A percentile compares a stretch with the other conserved stretches of the same genome.
These are phyloP conservation scores for Dothiorella sarmentorum DNA, from an alignment of 2,329 filamentous ascomycete species.

Conservation along the genomic window DNA sequence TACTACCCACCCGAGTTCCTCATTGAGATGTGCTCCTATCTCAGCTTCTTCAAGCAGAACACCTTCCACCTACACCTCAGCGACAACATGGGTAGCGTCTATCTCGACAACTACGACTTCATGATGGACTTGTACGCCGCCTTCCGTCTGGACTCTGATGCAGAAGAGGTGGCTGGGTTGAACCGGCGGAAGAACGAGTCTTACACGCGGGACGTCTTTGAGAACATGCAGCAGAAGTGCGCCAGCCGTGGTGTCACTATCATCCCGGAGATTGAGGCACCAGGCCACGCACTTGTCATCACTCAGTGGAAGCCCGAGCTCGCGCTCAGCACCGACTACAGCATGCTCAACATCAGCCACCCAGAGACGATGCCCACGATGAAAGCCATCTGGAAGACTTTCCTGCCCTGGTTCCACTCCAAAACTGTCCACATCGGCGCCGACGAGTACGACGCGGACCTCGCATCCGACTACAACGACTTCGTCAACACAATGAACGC, in stretches of 20 bases:
- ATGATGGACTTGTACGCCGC: conserved; percentile 53
- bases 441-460: conserved; percentile 35
- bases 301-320: conserved; percentile 41
- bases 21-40: conserved; percentile 57
- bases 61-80: conserved; percentile 57
- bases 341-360: conserved; percentile 36
- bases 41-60: conserved; percentile 61
- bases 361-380: conserved; percentile 36
- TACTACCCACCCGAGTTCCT: conserved; percentile 56
- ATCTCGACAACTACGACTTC: conserved; percentile 44
- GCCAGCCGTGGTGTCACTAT: conserved; percentile 35
- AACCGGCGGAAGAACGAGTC: conserved; percentile 43
- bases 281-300: conserved; percentile 36
- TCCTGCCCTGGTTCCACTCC: conserved; percentile 38
- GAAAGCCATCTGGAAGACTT: conserved; percentile 37
- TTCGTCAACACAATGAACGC: conserved; percentile 37
- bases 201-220: conserved; percentile 32
- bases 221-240: conserved; percentile 35
- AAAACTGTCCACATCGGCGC: conserved; percentile 39
- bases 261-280: conserved; percentile 38
- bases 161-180: conserved; percentile 46
- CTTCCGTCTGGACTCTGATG: conserved; percentile 54
- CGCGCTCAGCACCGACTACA: conserved; percentile 35
- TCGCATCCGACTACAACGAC: conserved; percentile 37
- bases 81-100: conserved; percentile 46